These are phyloP conservation scores for Corymbia citriodora DNA, from an alignment of 441 rosid species.

Conservation along the genomic window DNA sequence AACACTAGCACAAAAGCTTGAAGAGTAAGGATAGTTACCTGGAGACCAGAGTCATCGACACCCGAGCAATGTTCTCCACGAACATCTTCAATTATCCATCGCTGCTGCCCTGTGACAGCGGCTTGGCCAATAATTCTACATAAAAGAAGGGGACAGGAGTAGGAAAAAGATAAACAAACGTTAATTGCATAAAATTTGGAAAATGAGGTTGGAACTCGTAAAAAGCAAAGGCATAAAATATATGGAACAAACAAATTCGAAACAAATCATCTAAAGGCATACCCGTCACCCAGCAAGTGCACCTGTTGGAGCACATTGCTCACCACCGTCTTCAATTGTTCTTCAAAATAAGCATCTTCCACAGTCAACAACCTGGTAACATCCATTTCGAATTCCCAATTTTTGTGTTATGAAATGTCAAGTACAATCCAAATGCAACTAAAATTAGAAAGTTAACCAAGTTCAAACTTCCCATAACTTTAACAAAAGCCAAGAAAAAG, in stretches of 20 bases:
- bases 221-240: neutral
- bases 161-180: neutral
- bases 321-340: conserved; percentile 38
- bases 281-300: conserved; percentile 86
- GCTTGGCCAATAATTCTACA: conserved; percentile 69
- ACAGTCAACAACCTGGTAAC: conserved; percentile 60
- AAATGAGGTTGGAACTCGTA: neutral
- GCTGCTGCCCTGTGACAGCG: conserved; percentile 60
- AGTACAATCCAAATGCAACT: neutral
- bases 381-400: conserved; percentile 12
- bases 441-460: neutral
- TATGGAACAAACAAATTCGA: neutral
- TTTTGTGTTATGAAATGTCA: conserved; percentile 3
- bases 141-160: neutral
- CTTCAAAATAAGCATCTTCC: conserved; percentile 67
- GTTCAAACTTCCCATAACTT: neutral
- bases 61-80: conserved; percentile 11
- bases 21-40: conserved; percentile 29
- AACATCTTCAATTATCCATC: conserved; percentile 62
- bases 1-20: neutral
- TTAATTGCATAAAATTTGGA: neutral
- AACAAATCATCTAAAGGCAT: conserved; percentile 14
- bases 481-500: neutral
- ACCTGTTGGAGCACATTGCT: conserved; percentile 49
- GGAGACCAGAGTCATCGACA: conserved; percentile 14